These are phyloP conservation scores for Geotrichum bryndzae DNA, from an alignment of 1,139 yeast genomes.

Conservation along the genomic window DNA sequence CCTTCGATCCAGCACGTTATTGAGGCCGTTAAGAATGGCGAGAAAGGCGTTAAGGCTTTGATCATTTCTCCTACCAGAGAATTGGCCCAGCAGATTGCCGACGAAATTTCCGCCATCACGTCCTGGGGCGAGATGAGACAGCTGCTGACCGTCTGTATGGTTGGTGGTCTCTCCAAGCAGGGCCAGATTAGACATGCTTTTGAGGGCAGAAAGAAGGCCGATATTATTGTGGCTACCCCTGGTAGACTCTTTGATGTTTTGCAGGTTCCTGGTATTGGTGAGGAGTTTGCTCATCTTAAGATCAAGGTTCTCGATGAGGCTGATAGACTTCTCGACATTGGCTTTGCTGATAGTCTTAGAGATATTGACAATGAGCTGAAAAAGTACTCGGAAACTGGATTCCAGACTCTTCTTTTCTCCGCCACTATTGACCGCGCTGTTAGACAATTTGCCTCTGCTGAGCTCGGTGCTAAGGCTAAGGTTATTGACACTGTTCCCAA, in stretches of 20 bases:
- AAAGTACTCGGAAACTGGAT: slow-evolving; percentile 31
- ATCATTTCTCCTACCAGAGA: slow-evolving; percentile 90
- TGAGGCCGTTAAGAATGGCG: slow-evolving; percentile 27
- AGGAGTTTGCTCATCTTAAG: slow-evolving; percentile 49
- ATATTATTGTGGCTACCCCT: slow-evolving; percentile 81
- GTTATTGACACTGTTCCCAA: slow-evolving; percentile 72
- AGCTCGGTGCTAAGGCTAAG: slow-evolving; percentile 58
- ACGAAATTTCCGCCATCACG: slow-evolving; percentile 46
- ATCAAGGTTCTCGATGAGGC: slow-evolving; percentile 84
- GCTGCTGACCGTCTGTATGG: slow-evolving; percentile 39
- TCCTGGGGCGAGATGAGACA: slow-evolving; percentile 35
- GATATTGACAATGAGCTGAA: slow-evolving; percentile 48
- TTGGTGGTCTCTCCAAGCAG: slow-evolving; percentile 47
- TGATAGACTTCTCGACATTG: slow-evolving; percentile 71
- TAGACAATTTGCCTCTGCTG: slow-evolving; percentile 54
- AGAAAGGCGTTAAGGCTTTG: slow-evolving; percentile 44
- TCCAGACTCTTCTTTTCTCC: slow-evolving; percentile 72
- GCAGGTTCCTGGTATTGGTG: slow-evolving; percentile 41
- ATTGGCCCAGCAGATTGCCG: slow-evolving; percentile 76
- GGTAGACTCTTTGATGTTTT: slow-evolving; percentile 70
- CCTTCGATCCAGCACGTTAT: slow-evolving; percentile 63
- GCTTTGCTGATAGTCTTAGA: slow-evolving; percentile 61
- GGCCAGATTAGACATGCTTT: slow-evolving; percentile 37
- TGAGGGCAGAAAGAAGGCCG: slow-evolving; percentile 31
- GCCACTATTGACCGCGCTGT: slow-evolving; percentile 79